Base-by-base conservation (phyloP, 2,329 filamentous ascomycete genomes). In the Cryphonectria radicalis region DNA sequence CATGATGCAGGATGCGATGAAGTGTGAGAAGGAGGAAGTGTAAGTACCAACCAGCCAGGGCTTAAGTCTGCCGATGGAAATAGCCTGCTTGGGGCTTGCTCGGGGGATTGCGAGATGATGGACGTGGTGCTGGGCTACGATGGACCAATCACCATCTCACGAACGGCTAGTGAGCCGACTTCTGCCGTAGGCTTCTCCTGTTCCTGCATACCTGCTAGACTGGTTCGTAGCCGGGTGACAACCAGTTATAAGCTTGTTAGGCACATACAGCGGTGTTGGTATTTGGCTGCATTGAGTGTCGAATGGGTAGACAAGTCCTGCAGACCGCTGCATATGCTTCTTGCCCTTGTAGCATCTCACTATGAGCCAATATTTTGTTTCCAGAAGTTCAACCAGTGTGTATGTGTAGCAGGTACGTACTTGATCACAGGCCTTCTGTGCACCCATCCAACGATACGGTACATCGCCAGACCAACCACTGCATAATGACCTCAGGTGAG, bases 401-500 rank as follows among this genome's bases (percentile, higher is more conserved):
- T n/a, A n/a, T n/a, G n/a, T n/a, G n/a, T n/a, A n/a, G n/a, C n/a
- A n/a, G n/a, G n/a, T n/a, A n/a, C n/a, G n/a, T n/a, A n/a, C n/a
- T n/a, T n/a, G n/a, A n/a, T n/a, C n/a, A n/a, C 50, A 55, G 50
- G 50, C 50, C 22, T 55, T 25, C 50, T 55, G 1, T 55, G 22
- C 25, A 28, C 50, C 50, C 50, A 55, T 25, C 50, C 50, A 55
- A 53, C 50, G 42, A 17, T 46, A 50, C 43, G 50, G 50, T 55
- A 55, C 50, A 55, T 55, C 22, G 50, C 50, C 22, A 25, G 10
- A 25, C n/a, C 22, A 25, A 25, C 11, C 28, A 8, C n/a, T 55
- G 50, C 50, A 55, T 55, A 28, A 25, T 55, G 50, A 55, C 50
- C n/a, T 55, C 50, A 55, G 50, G 50, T 55, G 50, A 55, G 50